A percentile compares a stretch with the other conserved stretches of the same genome.
These are phyloP conservation scores for Myxozyma neotropica DNA, from an alignment of 805 yeast species.

Conservation along the genomic window DNA sequence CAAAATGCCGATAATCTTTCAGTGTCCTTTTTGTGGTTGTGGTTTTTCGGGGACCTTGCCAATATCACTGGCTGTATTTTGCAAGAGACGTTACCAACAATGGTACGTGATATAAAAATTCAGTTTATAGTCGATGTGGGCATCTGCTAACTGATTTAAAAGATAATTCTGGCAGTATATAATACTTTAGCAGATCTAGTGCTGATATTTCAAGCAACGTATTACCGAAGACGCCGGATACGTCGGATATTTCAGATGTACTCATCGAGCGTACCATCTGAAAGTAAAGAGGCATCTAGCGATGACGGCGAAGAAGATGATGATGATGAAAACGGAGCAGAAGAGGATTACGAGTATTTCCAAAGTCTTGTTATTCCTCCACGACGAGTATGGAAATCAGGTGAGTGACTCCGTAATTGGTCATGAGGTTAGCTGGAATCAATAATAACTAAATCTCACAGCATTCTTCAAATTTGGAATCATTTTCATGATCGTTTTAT, in stretches of 20 bases:
- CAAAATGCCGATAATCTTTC: conserved; percentile 90
- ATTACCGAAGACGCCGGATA: conserved; percentile 72
- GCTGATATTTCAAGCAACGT: conserved; percentile 77
- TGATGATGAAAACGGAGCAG: conserved; percentile 8
- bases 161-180: conserved; percentile 80
- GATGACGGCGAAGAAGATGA: conserved; percentile 19
- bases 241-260: conserved; percentile 57
- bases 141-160: neutral
- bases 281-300: conserved; percentile 65
- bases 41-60: conserved; percentile 94
- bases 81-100: conserved; percentile 91
- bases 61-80: conserved; percentile 88
- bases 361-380: conserved; percentile 33
- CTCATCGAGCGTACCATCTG: conserved; percentile 69
- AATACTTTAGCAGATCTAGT: conserved; percentile 90
- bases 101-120: conserved; percentile 47
- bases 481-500: conserved; percentile 74
- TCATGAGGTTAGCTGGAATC: no score
- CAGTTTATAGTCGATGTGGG: neutral
- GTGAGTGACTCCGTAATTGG: neutral
- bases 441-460: no score
- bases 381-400: conserved; percentile 31
- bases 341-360: conserved; percentile 15
- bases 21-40: conserved; percentile 76
- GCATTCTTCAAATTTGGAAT: conserved; percentile 77